These are phyloP conservation scores for Phellopilus nigrolimitatus DNA, from an alignment of 1,284 basidiomycete species.

Conservation along the genomic window DNA sequence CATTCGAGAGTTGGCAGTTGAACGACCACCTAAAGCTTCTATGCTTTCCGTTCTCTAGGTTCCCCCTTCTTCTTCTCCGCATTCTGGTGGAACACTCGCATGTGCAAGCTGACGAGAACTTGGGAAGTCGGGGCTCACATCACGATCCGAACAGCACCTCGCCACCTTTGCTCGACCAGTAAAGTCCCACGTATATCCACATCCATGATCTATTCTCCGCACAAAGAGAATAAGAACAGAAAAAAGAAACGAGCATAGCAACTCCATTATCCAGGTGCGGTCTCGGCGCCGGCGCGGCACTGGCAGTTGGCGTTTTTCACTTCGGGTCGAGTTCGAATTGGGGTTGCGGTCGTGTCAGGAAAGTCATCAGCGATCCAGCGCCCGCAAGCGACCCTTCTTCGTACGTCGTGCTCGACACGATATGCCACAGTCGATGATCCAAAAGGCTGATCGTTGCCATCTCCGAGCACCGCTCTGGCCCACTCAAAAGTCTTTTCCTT, in stretches of 20 bases:
- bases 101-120: too few relatives aligned
- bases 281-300: not conserved
- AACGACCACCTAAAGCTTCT: conserved; percentile 12
- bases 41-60: conserved; percentile 8
- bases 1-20: not conserved
- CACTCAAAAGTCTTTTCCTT: conserved; percentile 8
- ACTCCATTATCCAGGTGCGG: not conserved
- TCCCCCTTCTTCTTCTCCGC: not conserved
- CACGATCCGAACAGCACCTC: conserved; percentile 11
- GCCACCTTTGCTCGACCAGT: not conserved
- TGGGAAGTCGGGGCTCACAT: conserved; percentile 4
- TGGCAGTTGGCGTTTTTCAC: not conserved
- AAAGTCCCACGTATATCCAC: not conserved
- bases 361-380: not conserved
- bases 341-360: too few relatives aligned
- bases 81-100: conserved; percentile 9
- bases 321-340: not conserved
- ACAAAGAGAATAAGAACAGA: not conserved
- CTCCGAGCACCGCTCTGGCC: conserved; percentile 6
- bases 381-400: not conserved
- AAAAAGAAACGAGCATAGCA: too few relatives aligned
- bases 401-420: conserved; percentile 1
- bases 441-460: conserved; percentile 10
- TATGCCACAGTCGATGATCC: not conserved
- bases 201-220: not conserved